A percentile compares a stretch with the other conserved stretches of the same genome.
Evolutionary conservation across 106 monocot genomes (phyloP).

Genomic region (Dioscorea alata): DNA sequence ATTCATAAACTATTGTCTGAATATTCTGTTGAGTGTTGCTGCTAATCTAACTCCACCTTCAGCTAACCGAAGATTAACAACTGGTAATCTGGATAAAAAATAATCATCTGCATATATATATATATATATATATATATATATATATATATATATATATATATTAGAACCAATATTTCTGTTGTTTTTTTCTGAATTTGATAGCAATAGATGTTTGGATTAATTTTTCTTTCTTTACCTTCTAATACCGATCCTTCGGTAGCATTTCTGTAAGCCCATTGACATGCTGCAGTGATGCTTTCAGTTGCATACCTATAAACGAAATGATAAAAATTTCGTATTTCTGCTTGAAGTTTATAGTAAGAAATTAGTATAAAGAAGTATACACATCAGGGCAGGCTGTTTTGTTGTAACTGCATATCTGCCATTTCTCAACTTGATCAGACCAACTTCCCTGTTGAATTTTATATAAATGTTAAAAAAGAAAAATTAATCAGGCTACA

Average conservation of each 20-base stretch:
- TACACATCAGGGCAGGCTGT: slow-evolving; percentile 43
- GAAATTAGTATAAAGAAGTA: neutral
- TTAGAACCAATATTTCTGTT: neutral
- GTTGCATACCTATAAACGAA: slow-evolving; percentile 39
- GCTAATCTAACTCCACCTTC: slow-evolving; percentile 46
- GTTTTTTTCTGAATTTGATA: neutral
- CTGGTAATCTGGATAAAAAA: slow-evolving; percentile 39
- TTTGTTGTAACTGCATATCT: slow-evolving; percentile 20
- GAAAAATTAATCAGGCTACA: neutral
- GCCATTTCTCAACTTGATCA: slow-evolving; percentile 31
- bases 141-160: too few species aligned
- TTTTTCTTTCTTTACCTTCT: slow-evolving; percentile 18
- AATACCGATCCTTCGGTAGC: slow-evolving; percentile 29
- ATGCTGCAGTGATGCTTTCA: slow-evolving; percentile 50
- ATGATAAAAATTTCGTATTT: neutral
- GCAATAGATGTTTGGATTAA: neutral
- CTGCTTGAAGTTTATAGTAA: neutral
- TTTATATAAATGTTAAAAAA: neutral
- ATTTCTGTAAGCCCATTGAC: slow-evolving; percentile 53
- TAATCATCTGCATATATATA: slow-evolving; percentile 34
- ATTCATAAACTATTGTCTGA: slow-evolving; percentile 2
- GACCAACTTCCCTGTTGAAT: slow-evolving; percentile 33
- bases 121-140: too few species aligned
- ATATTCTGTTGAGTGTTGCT: slow-evolving; percentile 46
- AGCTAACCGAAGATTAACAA: slow-evolving; percentile 36